Conservation (phyloP, 495 filamentous ascomycete genomes). For the Sabuloglossum arenarium region DNA sequence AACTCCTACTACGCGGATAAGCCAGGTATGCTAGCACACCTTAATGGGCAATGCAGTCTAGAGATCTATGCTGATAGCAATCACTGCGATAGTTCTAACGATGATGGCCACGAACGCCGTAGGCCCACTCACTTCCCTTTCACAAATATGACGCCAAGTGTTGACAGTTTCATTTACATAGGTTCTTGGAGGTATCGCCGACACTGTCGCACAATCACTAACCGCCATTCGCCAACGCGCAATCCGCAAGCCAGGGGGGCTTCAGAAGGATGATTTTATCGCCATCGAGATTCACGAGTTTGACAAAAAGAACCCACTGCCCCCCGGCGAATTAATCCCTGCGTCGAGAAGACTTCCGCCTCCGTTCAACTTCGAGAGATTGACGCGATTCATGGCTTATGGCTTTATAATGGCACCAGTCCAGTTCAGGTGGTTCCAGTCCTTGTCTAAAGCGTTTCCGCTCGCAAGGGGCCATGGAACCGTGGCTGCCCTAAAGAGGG, state of each 20-base stretch:
- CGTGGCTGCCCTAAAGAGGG: slow-evolving; percentile 65
- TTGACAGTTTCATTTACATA: slow-evolving; percentile 13
- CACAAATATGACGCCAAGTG: neutral
- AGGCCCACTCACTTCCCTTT: slow-evolving; percentile 15
- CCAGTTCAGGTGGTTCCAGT: slow-evolving; percentile 93
- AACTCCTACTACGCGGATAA: slow-evolving; percentile 78
- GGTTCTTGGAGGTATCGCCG: slow-evolving; percentile 76
- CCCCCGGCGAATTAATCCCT: slow-evolving; percentile 44
- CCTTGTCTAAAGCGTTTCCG: slow-evolving; percentile 67
- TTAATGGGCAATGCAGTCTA: neutral
- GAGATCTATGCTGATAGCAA: neutral
- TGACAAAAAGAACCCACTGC: slow-evolving; percentile 60
- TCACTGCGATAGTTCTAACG: slow-evolving; percentile 46
- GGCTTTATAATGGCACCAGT: slow-evolving; percentile 89
- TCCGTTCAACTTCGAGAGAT: slow-evolving; percentile 84
- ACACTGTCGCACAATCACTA: slow-evolving; percentile 87
- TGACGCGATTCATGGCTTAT: slow-evolving; percentile 88
- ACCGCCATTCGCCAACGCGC: slow-evolving; percentile 58
- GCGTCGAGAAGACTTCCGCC: slow-evolving; percentile 40
- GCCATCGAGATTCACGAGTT: slow-evolving; percentile 82
- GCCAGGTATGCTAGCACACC: slow-evolving; percentile 36
- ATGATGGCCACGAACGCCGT: slow-evolving; percentile 98
- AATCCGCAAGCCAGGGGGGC: slow-evolving; percentile 32
- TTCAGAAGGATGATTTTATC: slow-evolving; percentile 42
- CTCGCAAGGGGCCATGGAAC: slow-evolving; percentile 56